A percentile compares a stretch with the other conserved stretches of the same genome.
Evolutionary conservation across 2,329 filamentous ascomycete species (phyloP).

Genomic region (Verruconis gallopava): DNA sequence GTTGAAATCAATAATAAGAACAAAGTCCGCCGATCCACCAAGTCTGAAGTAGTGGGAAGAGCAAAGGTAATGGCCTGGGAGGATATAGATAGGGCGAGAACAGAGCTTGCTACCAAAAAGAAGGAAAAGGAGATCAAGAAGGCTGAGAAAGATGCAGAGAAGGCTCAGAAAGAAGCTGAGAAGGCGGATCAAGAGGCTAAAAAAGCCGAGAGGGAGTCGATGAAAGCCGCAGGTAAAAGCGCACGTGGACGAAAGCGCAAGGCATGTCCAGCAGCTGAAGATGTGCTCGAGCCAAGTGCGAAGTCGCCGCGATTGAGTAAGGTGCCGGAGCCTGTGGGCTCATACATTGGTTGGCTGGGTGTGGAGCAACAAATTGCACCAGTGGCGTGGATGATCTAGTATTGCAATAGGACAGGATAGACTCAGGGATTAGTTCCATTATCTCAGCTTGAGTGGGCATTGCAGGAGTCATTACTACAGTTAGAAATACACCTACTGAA

Average conservation of each 20-base stretch:
- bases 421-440: too few relatives aligned
- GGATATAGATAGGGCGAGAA: neutral
- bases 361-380: conserved; percentile 2
- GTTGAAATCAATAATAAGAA: neutral
- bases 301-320: neutral
- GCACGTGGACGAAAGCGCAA: neutral
- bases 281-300: neutral
- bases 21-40: conserved; percentile 2
- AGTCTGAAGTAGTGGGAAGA: neutral
- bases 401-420: neutral
- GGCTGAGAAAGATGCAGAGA: neutral
- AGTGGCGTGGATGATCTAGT: neutral
- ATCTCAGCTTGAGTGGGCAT: too few relatives aligned
- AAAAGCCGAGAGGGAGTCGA: neutral
- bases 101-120: neutral
- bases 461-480: too few relatives aligned
- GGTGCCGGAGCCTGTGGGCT: too few relatives aligned
- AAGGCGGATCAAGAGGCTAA: too few relatives aligned
- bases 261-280: neutral
- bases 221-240: neutral
- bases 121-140: conserved; percentile 1
- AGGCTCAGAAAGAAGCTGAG: neutral
- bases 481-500: too few relatives aligned
- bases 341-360: neutral
- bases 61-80: conserved; percentile 1